Conservation (phyloP, 805 yeast species). For the Metschnikowia bowlesiae region DNA sequence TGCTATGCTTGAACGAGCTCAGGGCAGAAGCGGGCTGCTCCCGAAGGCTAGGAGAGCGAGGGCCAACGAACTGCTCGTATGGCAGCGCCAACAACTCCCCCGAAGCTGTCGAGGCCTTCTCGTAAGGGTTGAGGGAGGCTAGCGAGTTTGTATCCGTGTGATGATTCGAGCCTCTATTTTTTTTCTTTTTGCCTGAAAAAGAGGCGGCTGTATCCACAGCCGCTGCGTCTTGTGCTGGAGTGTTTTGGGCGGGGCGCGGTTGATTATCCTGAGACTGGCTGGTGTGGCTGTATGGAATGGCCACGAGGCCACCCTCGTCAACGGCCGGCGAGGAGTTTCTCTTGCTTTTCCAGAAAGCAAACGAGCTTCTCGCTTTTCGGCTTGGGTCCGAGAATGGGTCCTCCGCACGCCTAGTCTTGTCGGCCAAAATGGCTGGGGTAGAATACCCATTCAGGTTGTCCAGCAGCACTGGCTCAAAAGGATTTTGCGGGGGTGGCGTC, state of each 20-base stretch:
- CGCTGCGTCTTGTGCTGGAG: neutral
- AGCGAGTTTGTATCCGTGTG: neutral
- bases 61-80: neutral
- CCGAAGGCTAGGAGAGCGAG: neutral
- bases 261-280: neutral
- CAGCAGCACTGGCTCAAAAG: neutral
- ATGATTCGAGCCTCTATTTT: neutral
- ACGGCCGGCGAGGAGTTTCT: neutral
- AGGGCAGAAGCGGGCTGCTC: neutral
- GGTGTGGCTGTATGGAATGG: constrained; percentile 11
- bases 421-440: neutral
- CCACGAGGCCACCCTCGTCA: constrained; percentile 9
- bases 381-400: neutral
- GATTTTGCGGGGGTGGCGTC: neutral
- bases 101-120: neutral
- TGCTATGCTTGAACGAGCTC: neutral
- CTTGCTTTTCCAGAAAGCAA: constrained; percentile 1
- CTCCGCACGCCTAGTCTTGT: neutral
- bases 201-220: neutral
- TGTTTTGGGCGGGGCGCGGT: neutral
- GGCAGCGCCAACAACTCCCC: neutral
- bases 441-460: neutral
- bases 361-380: neutral
- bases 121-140: constrained; percentile 10
- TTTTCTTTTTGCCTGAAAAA: neutral